Base-by-base conservation (phyloP, 208 protist genomes). In the Acanthamoeba healyi region DNA sequence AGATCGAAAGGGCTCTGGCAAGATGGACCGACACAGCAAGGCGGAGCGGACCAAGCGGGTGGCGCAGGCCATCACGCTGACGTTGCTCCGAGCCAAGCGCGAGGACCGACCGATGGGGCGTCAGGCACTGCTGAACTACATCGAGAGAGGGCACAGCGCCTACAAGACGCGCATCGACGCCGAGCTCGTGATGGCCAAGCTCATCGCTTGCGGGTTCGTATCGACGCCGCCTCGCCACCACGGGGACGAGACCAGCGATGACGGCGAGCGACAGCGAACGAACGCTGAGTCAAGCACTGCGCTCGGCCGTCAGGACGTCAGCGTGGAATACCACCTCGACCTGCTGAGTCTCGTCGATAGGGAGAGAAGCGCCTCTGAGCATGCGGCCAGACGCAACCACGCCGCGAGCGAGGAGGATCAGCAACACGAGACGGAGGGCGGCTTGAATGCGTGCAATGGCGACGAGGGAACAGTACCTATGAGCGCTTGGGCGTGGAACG, bases 131-230 rank as follows among this genome's bases (percentile, higher is more conserved):
- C n/a, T 79, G 19, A 36, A 38, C 32, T 46, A 79, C 70, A 79
- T 79, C 19, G 70, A 72, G 5, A 0, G 9, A 22, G 58, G 70
- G 19, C 36, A 44, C 70, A n/a, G 36, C 34, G 40, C 32, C 19
- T 79, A 79, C 70, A 79, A 79, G 70, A 49, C 70, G 0, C 70
- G 36, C 17, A 15, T 79, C 22, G 70, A 79, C 70, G 70, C 70
- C 70, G 70, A 79, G 32, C 70, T 79, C 36, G 40, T 79, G 0
- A 7, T 79, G 22, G 32, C 10, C 34, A 5, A 17, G 14, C 70
- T 79, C 29, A 24, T 46, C 36, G 4, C 0, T 36, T 79, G 36
- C 70, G 70, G 70, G 1, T 38, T 49, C 10, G 70, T 79, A 7
- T 38, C 29, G 70, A 24, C 40, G 0, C 36, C 17, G 12, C 17